These are phyloP conservation scores for Pseudogymnoascus sp. DNA, from an alignment of 2,329 filamentous ascomycete genomes.

Conservation along the genomic window DNA sequence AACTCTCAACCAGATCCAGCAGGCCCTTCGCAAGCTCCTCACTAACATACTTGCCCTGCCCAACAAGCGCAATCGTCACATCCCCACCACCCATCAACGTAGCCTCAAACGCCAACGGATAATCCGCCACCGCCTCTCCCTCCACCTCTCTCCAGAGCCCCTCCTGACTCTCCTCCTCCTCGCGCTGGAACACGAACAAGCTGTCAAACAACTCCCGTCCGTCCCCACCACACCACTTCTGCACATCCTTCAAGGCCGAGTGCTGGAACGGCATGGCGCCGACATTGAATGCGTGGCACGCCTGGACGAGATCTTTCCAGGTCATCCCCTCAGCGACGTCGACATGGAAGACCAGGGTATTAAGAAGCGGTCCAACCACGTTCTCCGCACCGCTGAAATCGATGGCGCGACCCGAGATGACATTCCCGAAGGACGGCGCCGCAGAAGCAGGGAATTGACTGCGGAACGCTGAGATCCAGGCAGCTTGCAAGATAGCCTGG, in stretches of 20 bases:
- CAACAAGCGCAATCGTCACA: not conserved
- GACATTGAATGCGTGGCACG: conserved; percentile 64
- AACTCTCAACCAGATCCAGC: not conserved
- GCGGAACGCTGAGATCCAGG: conserved; percentile 59
- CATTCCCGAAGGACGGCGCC: conserved; percentile 52
- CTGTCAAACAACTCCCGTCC: conserved; percentile 63
- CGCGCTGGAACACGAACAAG: conserved; percentile 71
- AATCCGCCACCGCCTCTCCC: conserved; percentile 34
- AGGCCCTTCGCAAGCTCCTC: not conserved
- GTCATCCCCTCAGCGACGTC: conserved; percentile 35
- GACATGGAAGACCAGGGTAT: conserved; percentile 69
- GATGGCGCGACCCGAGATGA: conserved; percentile 70
- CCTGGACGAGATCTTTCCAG: conserved; percentile 51
- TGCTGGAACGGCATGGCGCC: conserved; percentile 65
- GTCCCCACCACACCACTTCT: conserved; percentile 60
- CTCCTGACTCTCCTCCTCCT: conserved; percentile 26
- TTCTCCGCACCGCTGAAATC: conserved; percentile 55
- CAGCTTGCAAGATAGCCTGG: conserved; percentile 69
- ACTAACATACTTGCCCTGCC: not conserved
- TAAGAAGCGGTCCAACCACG: conserved; percentile 78
- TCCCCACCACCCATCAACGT: conserved; percentile 33
- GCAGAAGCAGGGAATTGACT: conserved; percentile 38
- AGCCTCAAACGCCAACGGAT: conserved; percentile 66
- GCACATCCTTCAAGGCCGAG: conserved; percentile 67
- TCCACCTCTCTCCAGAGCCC: conserved; percentile 47